Conservation (phyloP, 371 early-diverging fungal species). For the Choanephora cucurbitarum region DNA sequence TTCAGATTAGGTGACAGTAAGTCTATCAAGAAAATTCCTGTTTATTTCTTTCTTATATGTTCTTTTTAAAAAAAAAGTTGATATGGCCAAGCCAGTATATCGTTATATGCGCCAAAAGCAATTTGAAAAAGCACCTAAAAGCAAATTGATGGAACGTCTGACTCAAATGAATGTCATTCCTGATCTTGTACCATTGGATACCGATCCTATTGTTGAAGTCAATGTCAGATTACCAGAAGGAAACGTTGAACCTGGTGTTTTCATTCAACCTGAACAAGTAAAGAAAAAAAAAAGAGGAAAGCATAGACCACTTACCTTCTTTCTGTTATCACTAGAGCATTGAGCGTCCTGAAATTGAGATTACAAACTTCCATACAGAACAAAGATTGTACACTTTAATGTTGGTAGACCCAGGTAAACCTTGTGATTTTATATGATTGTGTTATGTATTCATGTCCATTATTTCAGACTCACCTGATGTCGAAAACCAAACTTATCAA, state of each 20-base stretch:
- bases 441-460: background rate
- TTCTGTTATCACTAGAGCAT: conserved; percentile 41
- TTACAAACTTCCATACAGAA: conserved; percentile 71
- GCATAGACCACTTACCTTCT: background rate
- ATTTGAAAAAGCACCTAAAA: conserved; percentile 64
- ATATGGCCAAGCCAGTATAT: conserved; percentile 74
- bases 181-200: conserved; percentile 64
- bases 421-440: too few relatives aligned
- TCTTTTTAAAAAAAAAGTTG: conserved; percentile 41
- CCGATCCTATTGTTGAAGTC: conserved; percentile 53
- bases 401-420: conserved; percentile 69
- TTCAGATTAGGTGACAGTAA: conserved; percentile 59
- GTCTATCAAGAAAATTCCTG: too few relatives aligned
- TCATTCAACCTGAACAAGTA: conserved; percentile 57
- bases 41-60: background rate
- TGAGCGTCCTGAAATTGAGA: conserved; percentile 58
- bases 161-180: conserved; percentile 83
- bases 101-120: conserved; percentile 68
- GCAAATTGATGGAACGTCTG: conserved; percentile 69
- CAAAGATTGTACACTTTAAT: conserved; percentile 70
- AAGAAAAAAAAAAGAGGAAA: conserved; percentile 6
- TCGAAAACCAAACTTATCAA: conserved; percentile 60
- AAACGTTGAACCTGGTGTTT: conserved; percentile 59
- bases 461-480: conserved; percentile 60
- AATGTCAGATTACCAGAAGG: conserved; percentile 42